Evolutionary conservation across 2,329 filamentous ascomycete species (phyloP), one percentile per base, ranked within the genome.

Genomic region (Ophiostoma sp.): DNA sequence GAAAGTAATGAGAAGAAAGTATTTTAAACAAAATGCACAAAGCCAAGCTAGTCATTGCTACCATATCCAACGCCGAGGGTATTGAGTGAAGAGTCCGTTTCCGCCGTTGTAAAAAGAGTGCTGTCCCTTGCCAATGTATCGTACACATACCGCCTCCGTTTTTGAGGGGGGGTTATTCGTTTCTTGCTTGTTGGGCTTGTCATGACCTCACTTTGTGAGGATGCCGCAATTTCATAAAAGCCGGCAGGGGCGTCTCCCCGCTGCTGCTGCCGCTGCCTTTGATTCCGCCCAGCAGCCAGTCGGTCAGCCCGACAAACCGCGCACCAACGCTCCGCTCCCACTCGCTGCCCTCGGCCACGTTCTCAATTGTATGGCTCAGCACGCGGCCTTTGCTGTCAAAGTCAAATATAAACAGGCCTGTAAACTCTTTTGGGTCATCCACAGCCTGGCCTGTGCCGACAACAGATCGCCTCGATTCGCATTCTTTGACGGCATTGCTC

Each of bases 331-430:
- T 93, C 73, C 87, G 88, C 76, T 97, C 94, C 88, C 90, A 96
- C 72, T 92, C 88, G 54, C 90, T 87, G 20, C 90, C 89, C 76
- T 95, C 90, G 76, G 97, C 91, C 1, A 92, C 91, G 80, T 96
- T 92, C 80, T 99, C 95, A 76, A 99, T 98, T 0, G 92, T 96
- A 79, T 98, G 95, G 74, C 88, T 93, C 67, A 91, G 80, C 48
- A 99, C 88, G 73, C 93, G 85, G 1, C 95, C 95, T 75, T 96
- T 86, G 66, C 88, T 84, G 77, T 98, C 95, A 78, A 99, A 99
- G 74, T 96, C 92, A 78, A 99, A 99, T 71, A 97, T 90, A 79
- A 98, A 99, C 13, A 98, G 80, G 0, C 95, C 95, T 1, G 89
- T 92, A 75, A 98, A 98, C 76, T 94, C 90, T 76, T 91, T 90